phyloP scores from a whole-genome alignment of 2,329 filamentous ascomycete species.

The Aspergillus vadensis region DNA sequence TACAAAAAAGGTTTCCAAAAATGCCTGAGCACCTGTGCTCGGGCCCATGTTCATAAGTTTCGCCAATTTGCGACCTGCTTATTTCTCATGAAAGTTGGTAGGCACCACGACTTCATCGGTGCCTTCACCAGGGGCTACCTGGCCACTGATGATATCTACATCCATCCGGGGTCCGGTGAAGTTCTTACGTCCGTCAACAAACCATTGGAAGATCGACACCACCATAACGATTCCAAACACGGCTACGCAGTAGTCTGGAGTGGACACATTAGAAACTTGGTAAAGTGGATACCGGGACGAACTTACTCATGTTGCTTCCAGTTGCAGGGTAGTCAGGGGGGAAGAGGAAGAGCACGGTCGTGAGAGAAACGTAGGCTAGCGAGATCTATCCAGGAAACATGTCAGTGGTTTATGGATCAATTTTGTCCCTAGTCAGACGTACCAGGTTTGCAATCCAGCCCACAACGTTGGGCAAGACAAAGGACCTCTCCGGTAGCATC shows the following conservation, averaged over 20 bases:
- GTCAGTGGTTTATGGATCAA: not conserved
- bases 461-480: slow-evolving; percentile 56
- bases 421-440: slow-evolving; percentile 22
- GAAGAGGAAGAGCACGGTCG: slow-evolving; percentile 74
- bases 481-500: slow-evolving; percentile 63
- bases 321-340: slow-evolving; percentile 68
- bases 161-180: slow-evolving; percentile 57
- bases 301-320: slow-evolving; percentile 67
- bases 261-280: slow-evolving; percentile 5
- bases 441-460: slow-evolving; percentile 64
- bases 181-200: slow-evolving; percentile 63
- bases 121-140: not conserved
- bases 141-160: slow-evolving; percentile 30
- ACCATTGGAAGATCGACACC: slow-evolving; percentile 61
- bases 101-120: slow-evolving; percentile 8
- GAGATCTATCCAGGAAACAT: slow-evolving; percentile 47
- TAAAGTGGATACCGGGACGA: not conserved
- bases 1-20: not conserved
- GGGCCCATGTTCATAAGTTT: not conserved
- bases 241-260: slow-evolving; percentile 48
- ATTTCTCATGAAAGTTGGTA: not conserved
- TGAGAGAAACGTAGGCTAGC: slow-evolving; percentile 67
- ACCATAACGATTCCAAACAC: slow-evolving; percentile 61
- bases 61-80: not conserved
- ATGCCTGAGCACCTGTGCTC: not conserved